Conservation (phyloP, 306 rosid genomes). For the Casuarina glauca region DNA sequence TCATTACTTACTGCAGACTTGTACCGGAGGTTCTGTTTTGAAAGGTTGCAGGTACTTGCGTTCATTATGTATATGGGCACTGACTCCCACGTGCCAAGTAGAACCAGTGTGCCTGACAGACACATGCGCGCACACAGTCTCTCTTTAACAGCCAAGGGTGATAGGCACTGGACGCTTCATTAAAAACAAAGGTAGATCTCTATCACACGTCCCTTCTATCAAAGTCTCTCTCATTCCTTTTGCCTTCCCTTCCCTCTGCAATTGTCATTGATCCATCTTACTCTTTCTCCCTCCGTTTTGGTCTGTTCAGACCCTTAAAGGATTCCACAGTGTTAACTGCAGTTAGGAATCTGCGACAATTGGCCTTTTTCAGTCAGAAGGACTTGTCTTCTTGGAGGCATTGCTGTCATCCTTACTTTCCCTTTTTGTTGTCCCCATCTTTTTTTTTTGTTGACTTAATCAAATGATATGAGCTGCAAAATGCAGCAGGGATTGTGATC, state of each 20-base stretch:
- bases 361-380: constrained; percentile 12
- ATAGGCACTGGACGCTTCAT: constrained; percentile 35
- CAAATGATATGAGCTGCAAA: neutral
- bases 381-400: neutral
- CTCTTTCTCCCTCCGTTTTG: constrained; percentile 3
- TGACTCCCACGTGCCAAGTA: constrained; percentile 51
- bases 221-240: constrained; percentile 66
- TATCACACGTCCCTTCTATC: constrained; percentile 37
- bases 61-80: constrained; percentile 34
- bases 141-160: neutral
- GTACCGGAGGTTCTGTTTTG: neutral
- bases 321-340: constrained; percentile 45
- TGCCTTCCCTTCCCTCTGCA: constrained; percentile 46
- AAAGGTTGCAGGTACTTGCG: constrained; percentile 1
- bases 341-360: constrained; percentile 37
- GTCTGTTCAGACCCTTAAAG: constrained; percentile 4
- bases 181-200: constrained; percentile 14
- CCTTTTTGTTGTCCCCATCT: too few relatives aligned
- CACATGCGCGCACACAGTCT: neutral
- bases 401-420: neutral
- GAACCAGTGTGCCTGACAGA: constrained; percentile 9
- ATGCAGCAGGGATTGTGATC: neutral
- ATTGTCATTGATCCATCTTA: constrained; percentile 47
- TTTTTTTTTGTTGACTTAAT: neutral
- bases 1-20: neutral